These are phyloP conservation scores for Vigna angularis DNA, from an alignment of 306 rosid species.

Conservation along the genomic window DNA sequence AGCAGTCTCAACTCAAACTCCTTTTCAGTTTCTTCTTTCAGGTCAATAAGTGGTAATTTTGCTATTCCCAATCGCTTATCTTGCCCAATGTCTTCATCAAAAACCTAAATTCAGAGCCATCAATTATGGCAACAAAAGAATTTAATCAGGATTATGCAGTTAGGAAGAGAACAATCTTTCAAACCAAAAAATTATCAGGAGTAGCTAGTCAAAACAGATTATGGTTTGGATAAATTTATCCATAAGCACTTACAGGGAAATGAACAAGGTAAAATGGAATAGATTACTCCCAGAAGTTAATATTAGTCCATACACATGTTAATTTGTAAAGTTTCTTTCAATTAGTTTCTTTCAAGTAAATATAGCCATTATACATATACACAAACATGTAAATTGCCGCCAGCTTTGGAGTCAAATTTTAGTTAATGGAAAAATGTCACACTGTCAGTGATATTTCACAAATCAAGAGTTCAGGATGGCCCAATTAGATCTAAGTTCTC, in stretches of 20 bases:
- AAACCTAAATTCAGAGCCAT: slow-evolving; percentile 62
- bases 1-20: slow-evolving; percentile 76
- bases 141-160: neutral
- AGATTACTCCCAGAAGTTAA: no score
- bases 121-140: neutral
- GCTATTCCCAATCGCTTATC: slow-evolving; percentile 86
- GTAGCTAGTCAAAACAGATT: neutral
- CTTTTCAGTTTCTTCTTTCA: slow-evolving; percentile 69
- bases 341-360: no score
- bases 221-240: neutral
- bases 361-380: neutral
- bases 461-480: neutral
- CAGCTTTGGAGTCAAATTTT: neutral
- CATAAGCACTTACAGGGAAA: no score
- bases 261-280: no score
- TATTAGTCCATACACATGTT: no score
- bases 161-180: slow-evolving; percentile 9
- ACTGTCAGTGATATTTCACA: neutral
- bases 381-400: neutral
- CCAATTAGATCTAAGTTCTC: neutral
- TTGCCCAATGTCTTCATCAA: slow-evolving; percentile 93
- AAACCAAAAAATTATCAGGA: slow-evolving; percentile 29
- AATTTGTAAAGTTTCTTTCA: no score
- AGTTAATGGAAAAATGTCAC: no score
- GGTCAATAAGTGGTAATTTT: slow-evolving; percentile 72